These are phyloP conservation scores for Taphrina sp. DNA, from an alignment of 1,139 yeast genomes.

Conservation along the genomic window DNA sequence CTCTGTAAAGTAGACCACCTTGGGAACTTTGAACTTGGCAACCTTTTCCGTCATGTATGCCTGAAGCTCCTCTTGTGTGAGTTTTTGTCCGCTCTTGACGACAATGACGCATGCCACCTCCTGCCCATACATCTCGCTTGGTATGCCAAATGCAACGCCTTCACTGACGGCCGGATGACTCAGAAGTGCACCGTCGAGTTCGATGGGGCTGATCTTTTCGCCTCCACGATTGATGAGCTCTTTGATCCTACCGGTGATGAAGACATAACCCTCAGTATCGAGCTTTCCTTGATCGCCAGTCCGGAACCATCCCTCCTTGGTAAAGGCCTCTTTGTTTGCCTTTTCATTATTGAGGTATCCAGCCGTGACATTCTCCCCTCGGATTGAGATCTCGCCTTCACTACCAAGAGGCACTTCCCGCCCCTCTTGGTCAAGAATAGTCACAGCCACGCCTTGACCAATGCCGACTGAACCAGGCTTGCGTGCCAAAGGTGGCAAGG, in stretches of 20 bases:
- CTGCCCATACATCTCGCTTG: slow-evolving; percentile 64
- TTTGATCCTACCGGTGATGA: slow-evolving; percentile 63
- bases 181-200: slow-evolving; percentile 58
- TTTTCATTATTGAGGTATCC: slow-evolving; percentile 67
- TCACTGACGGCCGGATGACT: slow-evolving; percentile 59
- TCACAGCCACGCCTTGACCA: slow-evolving; percentile 61
- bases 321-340: slow-evolving; percentile 65
- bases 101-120: slow-evolving; percentile 66
- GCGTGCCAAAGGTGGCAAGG: slow-evolving; percentile 60
- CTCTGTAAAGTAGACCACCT: slow-evolving; percentile 56
- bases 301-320: slow-evolving; percentile 58
- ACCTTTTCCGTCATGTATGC: slow-evolving; percentile 50
- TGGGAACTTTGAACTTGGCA: slow-evolving; percentile 59
- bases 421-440: slow-evolving; percentile 54
- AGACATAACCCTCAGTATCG: slow-evolving; percentile 58
- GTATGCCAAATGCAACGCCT: slow-evolving; percentile 67
- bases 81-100: slow-evolving; percentile 47
- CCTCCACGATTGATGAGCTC: slow-evolving; percentile 70
- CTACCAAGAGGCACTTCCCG: slow-evolving; percentile 51
- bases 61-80: slow-evolving; percentile 49
- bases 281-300: slow-evolving; percentile 71
- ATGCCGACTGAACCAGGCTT: slow-evolving; percentile 70
- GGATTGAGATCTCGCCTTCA: slow-evolving; percentile 65
- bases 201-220: slow-evolving; percentile 67
- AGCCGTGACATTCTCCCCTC: slow-evolving; percentile 64